Base-by-base conservation (phyloP, 2,329 filamentous ascomycete species). In the Aschersonia sp. region DNA sequence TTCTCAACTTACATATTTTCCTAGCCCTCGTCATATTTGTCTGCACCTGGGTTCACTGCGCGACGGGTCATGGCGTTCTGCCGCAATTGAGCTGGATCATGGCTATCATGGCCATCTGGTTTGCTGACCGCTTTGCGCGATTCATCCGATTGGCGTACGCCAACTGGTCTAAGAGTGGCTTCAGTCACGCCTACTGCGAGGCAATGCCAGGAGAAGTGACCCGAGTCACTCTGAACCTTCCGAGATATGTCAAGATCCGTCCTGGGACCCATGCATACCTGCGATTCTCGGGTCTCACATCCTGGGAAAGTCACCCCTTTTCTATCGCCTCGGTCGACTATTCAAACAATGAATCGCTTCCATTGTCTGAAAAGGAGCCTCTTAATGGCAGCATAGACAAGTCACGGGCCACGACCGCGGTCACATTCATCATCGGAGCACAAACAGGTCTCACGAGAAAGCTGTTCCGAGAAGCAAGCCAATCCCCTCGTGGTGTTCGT, bases 401-500 rank as follows among this genome's bases (percentile, higher is more conserved):
- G 42, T 29, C 42, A 35, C 57, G 60, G n/a, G 62, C 67, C 47
- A 68, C 64, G 5, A 79, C 76, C 0, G 68, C 69, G 22, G 78
- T 95, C 50, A 88, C 85, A 0, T 86, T 96, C 57, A 73, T 97
- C 56, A 83, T 96, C 55, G 86, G 87, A 52, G 86, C 88, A 31
- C 85, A 92, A 51, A 89, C 84, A 0, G 90, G 90, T 32, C 83
- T 95, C 68, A 97, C 92, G 6, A 79, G 87, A 57, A 80, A 80
- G 56, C 78, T 97, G 3, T 94, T 79, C 69, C 71, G 85, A 56
- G 78, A 73, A 50, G 87, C 85, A 6, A 69, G 72, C 49, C 64
- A 67, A 32, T 68, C 71, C n/a, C 63, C 66, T 30, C 70, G 68
- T 33, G 71, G 72, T 11, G 68, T 89, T 51, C 72, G 72, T 9